Percentiles rank a stretch among this genome's conserved stretches.
Conservation (phyloP, 108 stramenopile species). For the Thalassiosira profunda region DNA sequence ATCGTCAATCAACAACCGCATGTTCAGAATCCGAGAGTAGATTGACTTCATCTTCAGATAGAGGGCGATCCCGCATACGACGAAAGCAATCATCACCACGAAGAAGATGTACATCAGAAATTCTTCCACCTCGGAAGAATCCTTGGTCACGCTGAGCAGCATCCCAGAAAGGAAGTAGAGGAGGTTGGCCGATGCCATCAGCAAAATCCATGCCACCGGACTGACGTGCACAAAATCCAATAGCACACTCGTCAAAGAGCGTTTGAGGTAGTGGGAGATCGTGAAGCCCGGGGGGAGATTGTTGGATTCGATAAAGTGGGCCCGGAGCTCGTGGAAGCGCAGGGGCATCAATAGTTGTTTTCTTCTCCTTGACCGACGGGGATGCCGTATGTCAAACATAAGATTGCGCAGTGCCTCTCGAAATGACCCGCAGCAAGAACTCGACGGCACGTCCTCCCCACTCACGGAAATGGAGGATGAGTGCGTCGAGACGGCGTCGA, state of each 20-base stretch:
- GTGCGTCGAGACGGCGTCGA: neutral
- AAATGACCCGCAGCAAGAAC: neutral
- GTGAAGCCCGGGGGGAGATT: constrained; percentile 75
- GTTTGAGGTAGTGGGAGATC: constrained; percentile 81
- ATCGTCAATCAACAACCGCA: constrained; percentile 9
- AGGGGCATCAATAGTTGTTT: constrained; percentile 72
- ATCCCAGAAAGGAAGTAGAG: constrained; percentile 74
- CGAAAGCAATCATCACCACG: constrained; percentile 19
- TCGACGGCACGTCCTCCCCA: neutral
- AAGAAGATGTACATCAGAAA: constrained; percentile 49
- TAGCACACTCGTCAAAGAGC: constrained; percentile 65
- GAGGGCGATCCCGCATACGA: constrained; percentile 18
- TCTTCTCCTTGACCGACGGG: constrained; percentile 35
- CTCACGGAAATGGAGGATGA: neutral
- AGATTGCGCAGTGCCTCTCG: constrained; percentile 4
- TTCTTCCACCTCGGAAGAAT: constrained; percentile 20
- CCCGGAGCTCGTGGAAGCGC: constrained; percentile 85
- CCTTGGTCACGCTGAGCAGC: constrained; percentile 35
- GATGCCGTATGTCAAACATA: constrained; percentile 31
- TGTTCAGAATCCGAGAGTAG: constrained; percentile 46
- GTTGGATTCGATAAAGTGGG: constrained; percentile 82
- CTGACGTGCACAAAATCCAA: constrained; percentile 77
- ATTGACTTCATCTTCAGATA: constrained; percentile 49
- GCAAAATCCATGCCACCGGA: constrained; percentile 75
- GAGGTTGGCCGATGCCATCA: constrained; percentile 64